Evolutionary conservation across 1,284 basidiomycete genomes (phyloP).

Genomic region (Sporisorium scitamineum): DNA sequence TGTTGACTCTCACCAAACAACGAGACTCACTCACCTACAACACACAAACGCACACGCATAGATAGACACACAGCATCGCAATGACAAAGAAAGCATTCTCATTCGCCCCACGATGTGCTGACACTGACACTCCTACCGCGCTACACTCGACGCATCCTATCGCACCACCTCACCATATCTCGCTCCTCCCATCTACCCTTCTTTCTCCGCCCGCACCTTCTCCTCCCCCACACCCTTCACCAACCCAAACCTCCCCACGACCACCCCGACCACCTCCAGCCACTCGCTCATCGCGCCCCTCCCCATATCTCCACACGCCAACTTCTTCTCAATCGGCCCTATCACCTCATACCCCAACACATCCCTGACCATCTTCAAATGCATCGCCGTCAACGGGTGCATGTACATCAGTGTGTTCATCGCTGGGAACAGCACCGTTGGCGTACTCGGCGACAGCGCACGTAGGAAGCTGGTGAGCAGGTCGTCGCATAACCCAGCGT

Average conservation of each 20-base stretch:
- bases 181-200: neutral
- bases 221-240: slow-evolving; percentile 1
- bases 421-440: slow-evolving; percentile 90
- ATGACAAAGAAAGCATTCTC: neutral
- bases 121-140: too few species aligned
- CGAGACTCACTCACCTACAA: neutral
- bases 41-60: neutral
- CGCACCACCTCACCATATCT: too few species aligned
- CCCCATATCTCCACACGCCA: slow-evolving; percentile 95
- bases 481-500: slow-evolving; percentile 88
- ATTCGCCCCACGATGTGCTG: too few species aligned
- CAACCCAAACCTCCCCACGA: slow-evolving; percentile 37
- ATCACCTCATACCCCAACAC: slow-evolving; percentile 82
- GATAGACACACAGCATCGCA: neutral
- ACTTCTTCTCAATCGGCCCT: slow-evolving; percentile 84
- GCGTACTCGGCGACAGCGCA: slow-evolving; percentile 82
- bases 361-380: slow-evolving; percentile 79
- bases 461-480: slow-evolving; percentile 88
- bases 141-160: too few species aligned
- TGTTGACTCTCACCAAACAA: too few species aligned
- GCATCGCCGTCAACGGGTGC: slow-evolving; percentile 89
- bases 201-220: neutral
- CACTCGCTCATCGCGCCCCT: slow-evolving; percentile 66
- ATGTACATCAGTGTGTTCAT: slow-evolving; percentile 99
- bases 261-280: slow-evolving; percentile 50